Base-by-base conservation (phyloP, 2,329 filamentous ascomycete genomes). In the Endothia cerciana region DNA sequence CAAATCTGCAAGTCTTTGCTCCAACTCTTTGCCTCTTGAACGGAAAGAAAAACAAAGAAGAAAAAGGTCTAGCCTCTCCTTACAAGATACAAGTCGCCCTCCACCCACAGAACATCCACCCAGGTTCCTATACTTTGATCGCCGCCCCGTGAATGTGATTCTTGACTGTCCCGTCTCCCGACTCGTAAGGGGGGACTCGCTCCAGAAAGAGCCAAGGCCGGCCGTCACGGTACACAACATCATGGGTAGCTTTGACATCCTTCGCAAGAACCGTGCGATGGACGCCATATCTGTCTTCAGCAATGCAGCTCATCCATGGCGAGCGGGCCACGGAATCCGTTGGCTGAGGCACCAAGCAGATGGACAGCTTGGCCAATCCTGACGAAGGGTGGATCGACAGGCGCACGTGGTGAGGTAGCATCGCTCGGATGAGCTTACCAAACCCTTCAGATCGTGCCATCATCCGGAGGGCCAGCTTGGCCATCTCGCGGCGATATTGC, bases 261-360 rank as follows among this genome's bases (percentile, higher is more conserved):
- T 45, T 45, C 6, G 43, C 43, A n/a, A 45, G 43, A 22, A 45
- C 43, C 19, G 43, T 45, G n/a, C 43, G 43, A n/a, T 45, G n/a
- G 17, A 45, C 43, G 10, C 43, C 43, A 22, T n/a, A 22, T 22
- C 19, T 45, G 7, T 45, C 43, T 22, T 45, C 43, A 45, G 43
- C 43, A 22, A 45, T 45, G 43, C 43, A 45, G 43, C 43, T 45
- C 43, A 45, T 45, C 43, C 43, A 45, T 22, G 43, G 43, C 43
- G 43, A 45, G 10, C 43, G 43, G 43, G 43, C 43, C 43, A 45
- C 43, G 3, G 43, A 45, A 19, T 22, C 43, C n/a, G 1, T n/a
- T 22, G 43, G 43, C 43, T 45, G 43, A 11, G 43, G 43, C 43
- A 45, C 43, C 43, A 45, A 22, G 43, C 43, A 45, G 43, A 45